Percentiles rank a stretch among this genome's conserved stretches.
Evolutionary conservation across 2,329 filamentous ascomycete genomes (phyloP).

Genomic region (Sporothrix mexicana): DNA sequence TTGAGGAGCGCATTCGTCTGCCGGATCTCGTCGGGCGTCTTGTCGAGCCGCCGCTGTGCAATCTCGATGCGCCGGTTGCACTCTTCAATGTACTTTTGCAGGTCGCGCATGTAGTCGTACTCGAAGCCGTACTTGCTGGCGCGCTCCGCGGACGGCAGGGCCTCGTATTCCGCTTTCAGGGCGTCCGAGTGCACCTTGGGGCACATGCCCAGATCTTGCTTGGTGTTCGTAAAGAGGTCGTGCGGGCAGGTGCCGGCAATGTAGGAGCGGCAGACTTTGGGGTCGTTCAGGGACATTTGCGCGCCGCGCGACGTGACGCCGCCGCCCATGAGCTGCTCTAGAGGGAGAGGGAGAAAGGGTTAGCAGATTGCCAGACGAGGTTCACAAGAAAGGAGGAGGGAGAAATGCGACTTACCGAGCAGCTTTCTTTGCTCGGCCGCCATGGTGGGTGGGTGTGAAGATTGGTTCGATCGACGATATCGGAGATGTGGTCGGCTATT

Average conservation of each 20-base stretch:
- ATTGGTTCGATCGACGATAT: not conserved
- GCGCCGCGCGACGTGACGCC: conserved; percentile 74
- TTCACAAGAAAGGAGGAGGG: conserved; percentile 1
- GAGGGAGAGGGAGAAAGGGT: conserved; percentile 29
- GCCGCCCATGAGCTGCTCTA: conserved; percentile 90
- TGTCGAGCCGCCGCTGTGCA: conserved; percentile 88
- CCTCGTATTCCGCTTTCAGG: conserved; percentile 87
- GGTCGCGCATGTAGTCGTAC: conserved; percentile 94
- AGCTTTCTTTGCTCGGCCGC: conserved; percentile 97
- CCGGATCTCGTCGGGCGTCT: conserved; percentile 95
- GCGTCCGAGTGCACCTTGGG: conserved; percentile 86
- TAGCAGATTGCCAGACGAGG: not conserved
- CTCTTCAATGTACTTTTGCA: conserved; percentile 95
- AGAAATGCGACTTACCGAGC: conserved; percentile 62
- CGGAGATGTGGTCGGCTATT: too few relatives aligned
- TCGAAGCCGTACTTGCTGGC: conserved; percentile 81
- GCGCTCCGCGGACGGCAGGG: conserved; percentile 71
- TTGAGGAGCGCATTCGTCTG: conserved; percentile 92
- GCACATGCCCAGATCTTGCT: conserved; percentile 92
- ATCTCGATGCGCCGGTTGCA: conserved; percentile 93
- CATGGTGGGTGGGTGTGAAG: conserved; percentile 58
- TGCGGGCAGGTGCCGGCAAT: conserved; percentile 93
- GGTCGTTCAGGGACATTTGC: conserved; percentile 85
- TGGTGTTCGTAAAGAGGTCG: conserved; percentile 99
- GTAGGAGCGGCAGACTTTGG: conserved; percentile 94